Conservation (phyloP, 192 early-diverging fungal species). For the Gaertneriomyces semiglobifer region DNA sequence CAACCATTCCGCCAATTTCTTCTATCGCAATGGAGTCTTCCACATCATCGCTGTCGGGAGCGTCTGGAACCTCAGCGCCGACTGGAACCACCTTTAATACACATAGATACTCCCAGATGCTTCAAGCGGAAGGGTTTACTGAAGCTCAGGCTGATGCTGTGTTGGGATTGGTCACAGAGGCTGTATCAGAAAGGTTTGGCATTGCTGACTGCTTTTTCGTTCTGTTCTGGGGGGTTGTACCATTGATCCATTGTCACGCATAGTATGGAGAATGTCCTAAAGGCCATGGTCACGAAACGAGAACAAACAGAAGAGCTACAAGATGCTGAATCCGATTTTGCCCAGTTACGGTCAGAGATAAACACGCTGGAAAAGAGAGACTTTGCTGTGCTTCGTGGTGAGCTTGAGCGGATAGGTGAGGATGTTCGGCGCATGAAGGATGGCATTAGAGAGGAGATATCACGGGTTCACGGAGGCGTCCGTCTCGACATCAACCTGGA, state of each 20-base stretch:
- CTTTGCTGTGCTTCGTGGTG: constrained; percentile 70
- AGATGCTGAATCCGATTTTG: constrained; percentile 74
- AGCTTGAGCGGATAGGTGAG: constrained; percentile 69
- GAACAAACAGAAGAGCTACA: constrained; percentile 68
- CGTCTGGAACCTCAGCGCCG: no score
- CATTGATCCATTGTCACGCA: neutral
- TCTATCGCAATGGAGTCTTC: no score
- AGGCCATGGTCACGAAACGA: constrained; percentile 72
- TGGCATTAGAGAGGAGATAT: constrained; percentile 73
- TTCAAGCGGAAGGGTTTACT: constrained; percentile 73
- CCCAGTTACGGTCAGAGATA: constrained; percentile 77
- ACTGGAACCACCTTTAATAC: constrained; percentile 60
- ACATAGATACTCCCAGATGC: constrained; percentile 62
- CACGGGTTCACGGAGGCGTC: constrained; percentile 75
- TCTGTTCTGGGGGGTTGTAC: neutral
- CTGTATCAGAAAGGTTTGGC: constrained; percentile 64
- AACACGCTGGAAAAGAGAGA: constrained; percentile 83
- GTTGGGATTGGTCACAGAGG: constrained; percentile 62
- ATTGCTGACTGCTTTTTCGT: neutral
- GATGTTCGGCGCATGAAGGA: constrained; percentile 80
- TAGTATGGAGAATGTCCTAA: constrained; percentile 60
- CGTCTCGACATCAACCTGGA: constrained; percentile 85
- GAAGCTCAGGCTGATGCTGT: constrained; percentile 68
- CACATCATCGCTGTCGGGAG: no score
- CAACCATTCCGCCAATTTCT: no score